Base-by-base conservation (phyloP, 768 basidiomycete genomes). In the Favolaschia claudopus region DNA sequence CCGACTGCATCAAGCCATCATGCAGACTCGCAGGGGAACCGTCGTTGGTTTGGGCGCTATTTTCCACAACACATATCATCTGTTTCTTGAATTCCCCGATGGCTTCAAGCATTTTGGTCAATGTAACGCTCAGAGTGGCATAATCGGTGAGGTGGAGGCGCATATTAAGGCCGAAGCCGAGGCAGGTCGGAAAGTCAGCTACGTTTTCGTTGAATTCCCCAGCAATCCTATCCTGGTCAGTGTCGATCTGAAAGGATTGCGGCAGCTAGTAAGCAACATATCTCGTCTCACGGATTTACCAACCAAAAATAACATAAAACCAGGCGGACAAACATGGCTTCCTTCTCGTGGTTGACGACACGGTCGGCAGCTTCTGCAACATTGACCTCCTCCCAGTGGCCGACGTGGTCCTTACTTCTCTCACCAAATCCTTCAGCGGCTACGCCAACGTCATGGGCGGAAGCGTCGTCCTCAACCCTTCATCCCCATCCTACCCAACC, bases 381-480 rank as follows among this genome's bases (percentile, higher is more conserved):
- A 88, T 92, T 44, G 88, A 91, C 65, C 82, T 89, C 4, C 73
- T 89, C 4, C 82, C 82, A 8, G 85, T 79, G 50, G 85, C 82
- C 12, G 92, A 93, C 67, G 77, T 93, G 24, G 85, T 92, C 15
- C 89, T 84, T 25, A 89, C 87, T 62, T 89, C 88, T 71, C 67
- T 93, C 63, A 85, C 87, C 29, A 93, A 93, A 77, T 77, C 92
- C 31, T 93, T 93, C 73, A 89, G 87, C 58, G 91, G 91, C 5
- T 85, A 89, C 53, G 80, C 83, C 29, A 92, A 93, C 67, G 88
- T 89, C 55, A 91, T 93, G 91, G 90, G 92, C 28, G 91, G 91
- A 64, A 92, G 91, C 67, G 76, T 93, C 13, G 83, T 91, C 9
- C 74, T 93, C 32, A 92, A 92, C 71, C 89, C 91, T 0, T 75